A percentile compares a stretch with the other conserved stretches of the same genome.
Conservation (phyloP, 371 early-diverging fungal genomes). For the Circinella minor region DNA sequence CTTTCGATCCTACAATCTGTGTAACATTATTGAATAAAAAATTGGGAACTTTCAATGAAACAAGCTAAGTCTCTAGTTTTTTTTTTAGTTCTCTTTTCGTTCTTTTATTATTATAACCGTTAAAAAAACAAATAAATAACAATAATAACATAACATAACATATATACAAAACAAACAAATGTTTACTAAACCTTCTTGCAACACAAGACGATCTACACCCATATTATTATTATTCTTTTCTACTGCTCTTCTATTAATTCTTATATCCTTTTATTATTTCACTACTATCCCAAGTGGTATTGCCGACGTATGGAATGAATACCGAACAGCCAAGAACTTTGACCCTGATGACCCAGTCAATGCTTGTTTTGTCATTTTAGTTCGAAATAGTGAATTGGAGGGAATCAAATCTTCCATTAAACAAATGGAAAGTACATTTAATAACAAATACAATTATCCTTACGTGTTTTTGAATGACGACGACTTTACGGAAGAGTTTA, state of each 20-base stretch:
- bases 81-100: too few relatives aligned
- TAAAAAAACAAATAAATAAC: too few relatives aligned
- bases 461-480: conserved; percentile 85
- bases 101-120: too few relatives aligned
- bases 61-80: too few relatives aligned
- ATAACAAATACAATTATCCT: conserved; percentile 79
- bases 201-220: not conserved
- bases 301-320: not conserved
- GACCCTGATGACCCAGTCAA: conserved; percentile 13
- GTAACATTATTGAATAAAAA: too few relatives aligned
- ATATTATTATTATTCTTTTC: not conserved
- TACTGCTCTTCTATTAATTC: not conserved
- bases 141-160: too few relatives aligned
- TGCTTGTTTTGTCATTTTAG: conserved; percentile 66
- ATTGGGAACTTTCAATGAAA: too few relatives aligned
- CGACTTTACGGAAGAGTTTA: conserved; percentile 79
- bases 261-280: conserved; percentile 5
- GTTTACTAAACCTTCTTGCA: too few relatives aligned
- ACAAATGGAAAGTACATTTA: conserved; percentile 82
- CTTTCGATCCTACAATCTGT: too few relatives aligned
- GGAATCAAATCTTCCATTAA: conserved; percentile 68
- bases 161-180: too few relatives aligned
- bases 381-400: conserved; percentile 77
- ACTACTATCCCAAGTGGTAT: not conserved
- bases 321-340: not conserved